A percentile compares a stretch with the other conserved stretches of the same genome.
phyloP scores from a whole-genome alignment of 805 yeast genomes.

The Vanderwaltozyma tropicalis region DNA sequence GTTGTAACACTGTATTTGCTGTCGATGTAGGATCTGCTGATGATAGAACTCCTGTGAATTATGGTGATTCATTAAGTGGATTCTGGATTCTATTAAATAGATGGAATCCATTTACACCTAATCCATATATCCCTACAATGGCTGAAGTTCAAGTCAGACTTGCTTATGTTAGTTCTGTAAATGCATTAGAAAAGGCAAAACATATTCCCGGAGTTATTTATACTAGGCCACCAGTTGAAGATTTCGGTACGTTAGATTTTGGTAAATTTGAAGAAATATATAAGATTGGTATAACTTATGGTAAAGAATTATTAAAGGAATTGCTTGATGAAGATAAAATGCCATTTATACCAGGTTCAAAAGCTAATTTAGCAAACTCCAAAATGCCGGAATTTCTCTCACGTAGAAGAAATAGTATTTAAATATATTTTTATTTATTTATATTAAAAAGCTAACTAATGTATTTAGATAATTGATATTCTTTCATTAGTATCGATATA shows the following conservation, averaged over 20 bases:
- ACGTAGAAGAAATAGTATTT: conserved; percentile 59
- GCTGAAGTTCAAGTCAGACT: conserved; percentile 88
- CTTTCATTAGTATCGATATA: too few species aligned
- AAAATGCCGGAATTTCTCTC: conserved; percentile 26
- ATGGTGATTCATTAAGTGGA: conserved; percentile 90
- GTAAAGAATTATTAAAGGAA: conserved; percentile 43
- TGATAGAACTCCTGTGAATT: conserved; percentile 78
- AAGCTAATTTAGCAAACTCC: conserved; percentile 14
- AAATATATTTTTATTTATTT: conserved; percentile 3
- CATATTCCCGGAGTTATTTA: conserved; percentile 75
- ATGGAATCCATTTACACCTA: conserved; percentile 79
- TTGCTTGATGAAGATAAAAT: conserved; percentile 44
- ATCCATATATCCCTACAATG: conserved; percentile 86
- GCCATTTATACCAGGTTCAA: conserved; percentile 51
- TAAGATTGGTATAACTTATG: conserved; percentile 68
- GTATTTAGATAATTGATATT: too few species aligned
- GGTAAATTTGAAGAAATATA: conserved; percentile 86
- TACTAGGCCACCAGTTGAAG: conserved; percentile 88
- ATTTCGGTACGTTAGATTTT: conserved; percentile 85
- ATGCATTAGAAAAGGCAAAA: conserved; percentile 84
- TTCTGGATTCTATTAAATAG: conserved; percentile 81
- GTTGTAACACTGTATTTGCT: conserved; percentile 80
- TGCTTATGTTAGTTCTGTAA: conserved; percentile 91
- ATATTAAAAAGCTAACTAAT: too few species aligned
- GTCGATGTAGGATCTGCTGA: conserved; percentile 95